phyloP scores from a whole-genome alignment of 768 basidiomycete genomes.

The Tubosaeta brunneosetosa region DNA sequence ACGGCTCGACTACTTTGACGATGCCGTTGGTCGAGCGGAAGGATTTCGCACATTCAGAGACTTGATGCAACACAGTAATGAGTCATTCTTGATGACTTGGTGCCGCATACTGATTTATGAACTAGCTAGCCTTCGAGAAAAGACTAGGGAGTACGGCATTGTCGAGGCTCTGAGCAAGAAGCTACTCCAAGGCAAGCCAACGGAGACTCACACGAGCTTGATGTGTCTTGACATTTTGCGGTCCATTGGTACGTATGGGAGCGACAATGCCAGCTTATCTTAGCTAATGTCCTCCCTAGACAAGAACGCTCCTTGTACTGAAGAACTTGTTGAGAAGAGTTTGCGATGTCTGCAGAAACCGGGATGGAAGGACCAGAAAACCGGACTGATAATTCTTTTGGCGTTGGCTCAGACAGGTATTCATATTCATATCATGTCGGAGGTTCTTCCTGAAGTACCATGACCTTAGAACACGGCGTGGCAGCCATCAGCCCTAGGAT shows the following conservation, averaged over 20 bases:
- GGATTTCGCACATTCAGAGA: neutral
- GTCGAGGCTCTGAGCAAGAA: too few species aligned
- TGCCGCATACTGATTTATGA: neutral
- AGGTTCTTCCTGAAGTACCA: neutral
- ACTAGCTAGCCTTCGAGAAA: constrained; percentile 8
- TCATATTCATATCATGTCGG: neutral
- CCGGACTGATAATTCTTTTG: constrained; percentile 4
- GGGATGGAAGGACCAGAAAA: constrained; percentile 2
- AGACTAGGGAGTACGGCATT: too few species aligned
- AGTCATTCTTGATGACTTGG: neutral
- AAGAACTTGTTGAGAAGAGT: neutral
- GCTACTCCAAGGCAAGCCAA: too few species aligned
- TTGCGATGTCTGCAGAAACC: neutral
- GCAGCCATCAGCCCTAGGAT: neutral
- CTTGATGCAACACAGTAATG: neutral
- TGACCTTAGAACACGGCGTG: constrained; percentile 1
- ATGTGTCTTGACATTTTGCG: constrained; percentile 20
- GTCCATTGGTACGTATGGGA: constrained; percentile 9
- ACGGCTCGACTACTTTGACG: constrained; percentile 19
- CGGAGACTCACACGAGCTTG: constrained; percentile 2
- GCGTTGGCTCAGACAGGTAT: constrained; percentile 7
- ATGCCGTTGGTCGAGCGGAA: constrained; percentile 14
- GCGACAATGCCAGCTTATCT: neutral
- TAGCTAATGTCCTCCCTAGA: neutral
- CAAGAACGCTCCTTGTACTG: too few species aligned